Evolutionary conservation across 305 asterid genomes (phyloP), one percentile per base, ranked within the genome.

Genomic region (Fraxinus dipetala): DNA sequence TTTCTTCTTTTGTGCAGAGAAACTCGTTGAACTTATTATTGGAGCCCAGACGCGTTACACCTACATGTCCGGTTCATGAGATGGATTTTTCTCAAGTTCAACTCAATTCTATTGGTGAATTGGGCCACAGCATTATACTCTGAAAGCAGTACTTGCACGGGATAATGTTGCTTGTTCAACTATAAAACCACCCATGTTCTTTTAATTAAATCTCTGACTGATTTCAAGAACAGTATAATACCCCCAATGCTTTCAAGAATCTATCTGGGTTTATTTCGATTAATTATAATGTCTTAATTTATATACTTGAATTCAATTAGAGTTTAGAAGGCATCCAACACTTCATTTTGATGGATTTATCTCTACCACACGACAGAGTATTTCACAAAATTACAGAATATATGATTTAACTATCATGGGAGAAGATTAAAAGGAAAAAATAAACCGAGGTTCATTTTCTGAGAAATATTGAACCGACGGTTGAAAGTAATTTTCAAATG

Each of bases 31-130:
- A 81, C 98, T 95, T 74, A 86, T 95, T 6, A 88, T 86, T 73
- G 98, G 99, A 80, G 98, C 98, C 56, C 99, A 95, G 87, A 94
- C 98, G 24, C 91, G 99, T 45, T 94, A 95, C 88, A 94, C 98
- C 40, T 93, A 94, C 91, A 93, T 95, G 97, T 95, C 99, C 35
- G 99, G 99, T 90, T 94, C 99, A 20, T 95, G 89, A 94, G 32
- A 59, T 40, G 86, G 83, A 76, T 48, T 45, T 40, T 56, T 9
- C 6, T 22, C 5, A 26, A 26, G 16, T 63, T 22, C 34, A 20
- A 20, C 32, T 61, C 69, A 61, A 51, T 4, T 48, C 69, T 65
- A 1, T 24, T 9, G 72, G 16, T 0, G 18, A 26, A 65, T 67
- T 67, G 20, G 14, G 3, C 8, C 7, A 1, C 18, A 10, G 32